phyloP scores from a whole-genome alignment of 305 asterid species.

The Solanum aculeatissimum region DNA sequence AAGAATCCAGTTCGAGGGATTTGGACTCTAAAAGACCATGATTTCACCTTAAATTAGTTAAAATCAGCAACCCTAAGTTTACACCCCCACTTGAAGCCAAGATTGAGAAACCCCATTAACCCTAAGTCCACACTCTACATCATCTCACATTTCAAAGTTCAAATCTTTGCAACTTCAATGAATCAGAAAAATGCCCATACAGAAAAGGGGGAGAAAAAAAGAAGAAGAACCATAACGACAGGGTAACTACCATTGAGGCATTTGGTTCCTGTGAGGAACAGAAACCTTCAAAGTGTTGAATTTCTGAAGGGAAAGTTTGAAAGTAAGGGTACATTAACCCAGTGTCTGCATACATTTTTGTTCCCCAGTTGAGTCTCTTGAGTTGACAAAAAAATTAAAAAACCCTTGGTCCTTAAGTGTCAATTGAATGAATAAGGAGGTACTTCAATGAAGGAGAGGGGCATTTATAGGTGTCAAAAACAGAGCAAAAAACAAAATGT shows the following conservation, averaged over 20 bases:
- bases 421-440: conserved; percentile 11
- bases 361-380: neutral
- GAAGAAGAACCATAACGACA: too few species aligned
- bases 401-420: neutral
- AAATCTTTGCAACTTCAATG: neutral
- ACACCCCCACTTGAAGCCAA: neutral
- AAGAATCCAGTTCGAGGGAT: neutral
- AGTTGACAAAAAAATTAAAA: neutral
- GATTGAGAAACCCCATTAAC: neutral
- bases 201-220: neutral
- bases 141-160: neutral
- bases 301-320: conserved; percentile 48
- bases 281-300: conserved; percentile 57
- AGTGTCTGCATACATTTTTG: conserved; percentile 68
- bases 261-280: conserved; percentile 40
- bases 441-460: conserved; percentile 20
- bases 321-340: conserved; percentile 59
- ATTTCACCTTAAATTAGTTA: neutral
- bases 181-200: conserved; percentile 10
- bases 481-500: conserved; percentile 4
- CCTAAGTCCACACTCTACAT: neutral
- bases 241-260: conserved; percentile 38
- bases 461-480: conserved; percentile 36
- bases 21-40: neutral
- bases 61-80: neutral